phyloP scores from a whole-genome alignment of 441 rosid genomes.

The Populus hybrid region DNA sequence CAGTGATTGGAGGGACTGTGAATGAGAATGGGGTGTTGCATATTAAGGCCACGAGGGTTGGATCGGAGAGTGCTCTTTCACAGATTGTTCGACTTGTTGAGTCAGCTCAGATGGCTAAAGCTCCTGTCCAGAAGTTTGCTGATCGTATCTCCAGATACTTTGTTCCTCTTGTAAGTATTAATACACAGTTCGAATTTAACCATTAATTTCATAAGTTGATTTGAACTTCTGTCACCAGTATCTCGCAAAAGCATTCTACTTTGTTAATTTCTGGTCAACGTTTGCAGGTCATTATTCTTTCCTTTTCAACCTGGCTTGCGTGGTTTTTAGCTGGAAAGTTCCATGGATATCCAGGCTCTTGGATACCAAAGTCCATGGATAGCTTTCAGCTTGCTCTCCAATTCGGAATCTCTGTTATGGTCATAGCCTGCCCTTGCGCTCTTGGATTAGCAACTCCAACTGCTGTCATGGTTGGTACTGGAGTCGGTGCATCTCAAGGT shows the following conservation, averaged over 20 bases:
- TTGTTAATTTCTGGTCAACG: neutral
- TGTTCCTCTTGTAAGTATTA: slow-evolving; percentile 64
- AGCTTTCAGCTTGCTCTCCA: slow-evolving; percentile 90
- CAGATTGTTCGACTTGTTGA: slow-evolving; percentile 94
- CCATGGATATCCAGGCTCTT: slow-evolving; percentile 69
- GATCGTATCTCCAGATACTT: slow-evolving; percentile 82
- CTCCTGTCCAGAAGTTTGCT: slow-evolving; percentile 95
- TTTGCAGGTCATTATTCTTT: slow-evolving; percentile 64
- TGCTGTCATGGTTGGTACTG: slow-evolving; percentile 98
- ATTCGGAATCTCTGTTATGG: slow-evolving; percentile 96
- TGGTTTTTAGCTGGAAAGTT: slow-evolving; percentile 84
- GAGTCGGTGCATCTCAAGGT: slow-evolving; percentile 95
- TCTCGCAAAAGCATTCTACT: neutral
- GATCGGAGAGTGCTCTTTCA: slow-evolving; percentile 90
- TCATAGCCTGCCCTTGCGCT: slow-evolving; percentile 97
- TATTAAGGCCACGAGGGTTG: slow-evolving; percentile 75
- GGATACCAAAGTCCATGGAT: slow-evolving; percentile 91
- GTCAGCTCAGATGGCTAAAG: slow-evolving; percentile 94
- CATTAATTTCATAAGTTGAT: neutral
- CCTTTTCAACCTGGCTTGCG: slow-evolving; percentile 81
- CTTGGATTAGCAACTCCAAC: slow-evolving; percentile 94
- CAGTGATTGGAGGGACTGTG: slow-evolving; percentile 87
- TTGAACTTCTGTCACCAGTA: neutral
- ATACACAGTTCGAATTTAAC: neutral
- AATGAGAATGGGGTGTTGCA: slow-evolving; percentile 89